A percentile compares a stretch with the other conserved stretches of the same genome.
Conservation (phyloP, 2,329 filamentous ascomycete species). For the Ascochyta lentis region DNA sequence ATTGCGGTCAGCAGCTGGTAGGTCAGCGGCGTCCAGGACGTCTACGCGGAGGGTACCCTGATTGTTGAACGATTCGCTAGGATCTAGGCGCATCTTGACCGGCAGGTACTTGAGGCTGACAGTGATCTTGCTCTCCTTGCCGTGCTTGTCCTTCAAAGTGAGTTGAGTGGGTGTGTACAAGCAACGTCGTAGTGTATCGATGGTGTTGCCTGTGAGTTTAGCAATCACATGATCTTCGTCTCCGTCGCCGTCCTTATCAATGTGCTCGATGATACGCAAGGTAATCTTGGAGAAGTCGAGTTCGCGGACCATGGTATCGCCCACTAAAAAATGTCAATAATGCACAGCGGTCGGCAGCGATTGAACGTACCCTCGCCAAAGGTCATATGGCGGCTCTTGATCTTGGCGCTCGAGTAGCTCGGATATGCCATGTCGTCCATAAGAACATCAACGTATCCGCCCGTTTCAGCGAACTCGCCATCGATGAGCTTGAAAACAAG, state of each 20-base stretch:
- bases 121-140: slow-evolving; percentile 78
- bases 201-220: slow-evolving; percentile 81
- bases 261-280: slow-evolving; percentile 81
- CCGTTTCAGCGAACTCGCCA: slow-evolving; percentile 77
- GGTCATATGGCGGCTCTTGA: slow-evolving; percentile 70
- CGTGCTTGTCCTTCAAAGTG: slow-evolving; percentile 78
- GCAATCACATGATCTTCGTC: slow-evolving; percentile 77
- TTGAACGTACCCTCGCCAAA: slow-evolving; percentile 76
- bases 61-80: slow-evolving; percentile 98
- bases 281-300: slow-evolving; percentile 96
- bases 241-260: slow-evolving; percentile 73
- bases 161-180: slow-evolving; percentile 91
- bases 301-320: slow-evolving; percentile 94
- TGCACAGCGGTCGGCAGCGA: neutral
- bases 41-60: slow-evolving; percentile 96
- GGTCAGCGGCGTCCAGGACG: slow-evolving; percentile 80
- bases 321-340: slow-evolving; percentile 58
- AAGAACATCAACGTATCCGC: slow-evolving; percentile 82
- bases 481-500: slow-evolving; percentile 95
- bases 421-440: slow-evolving; percentile 96
- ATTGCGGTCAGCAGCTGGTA: slow-evolving; percentile 94
- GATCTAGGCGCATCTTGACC: slow-evolving; percentile 90
- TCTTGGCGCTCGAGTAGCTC: slow-evolving; percentile 81
- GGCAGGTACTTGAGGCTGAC: slow-evolving; percentile 96
- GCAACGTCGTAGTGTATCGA: slow-evolving; percentile 87